phyloP scores from a whole-genome alignment of 495 filamentous ascomycete species.

The Letharia lupina region DNA sequence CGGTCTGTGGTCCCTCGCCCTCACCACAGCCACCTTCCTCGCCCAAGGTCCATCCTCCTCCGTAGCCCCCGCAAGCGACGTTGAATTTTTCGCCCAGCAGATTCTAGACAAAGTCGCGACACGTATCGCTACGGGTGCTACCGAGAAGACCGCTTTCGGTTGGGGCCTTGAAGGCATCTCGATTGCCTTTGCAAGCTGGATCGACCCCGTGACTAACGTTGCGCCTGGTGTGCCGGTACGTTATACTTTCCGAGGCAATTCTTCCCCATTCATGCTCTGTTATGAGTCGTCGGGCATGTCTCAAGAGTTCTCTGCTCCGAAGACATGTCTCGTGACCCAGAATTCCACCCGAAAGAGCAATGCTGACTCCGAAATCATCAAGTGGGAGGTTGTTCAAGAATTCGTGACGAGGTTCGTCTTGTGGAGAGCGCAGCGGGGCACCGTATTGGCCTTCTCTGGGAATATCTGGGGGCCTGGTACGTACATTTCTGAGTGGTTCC shows the following conservation, averaged over 20 bases:
- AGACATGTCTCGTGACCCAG: no score
- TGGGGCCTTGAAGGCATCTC: not conserved
- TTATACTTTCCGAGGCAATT: no score
- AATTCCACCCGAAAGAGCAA: no score
- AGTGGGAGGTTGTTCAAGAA: slow-evolving; percentile 1
- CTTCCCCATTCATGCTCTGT: no score
- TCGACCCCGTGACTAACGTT: not conserved
- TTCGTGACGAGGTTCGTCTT: not conserved
- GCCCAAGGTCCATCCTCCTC: not conserved
- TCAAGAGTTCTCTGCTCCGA: no score
- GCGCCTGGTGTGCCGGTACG: not conserved
- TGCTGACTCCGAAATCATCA: no score
- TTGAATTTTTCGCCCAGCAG: not conserved
- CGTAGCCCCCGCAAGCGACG: not conserved
- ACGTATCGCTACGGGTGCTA: not conserved
- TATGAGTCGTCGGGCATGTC: no score
- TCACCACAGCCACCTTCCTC: not conserved
- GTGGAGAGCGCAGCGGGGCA: not conserved
- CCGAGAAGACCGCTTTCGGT: not conserved
- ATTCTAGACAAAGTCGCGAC: not conserved
- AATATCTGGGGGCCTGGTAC: not conserved
- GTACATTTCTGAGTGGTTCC: no score
- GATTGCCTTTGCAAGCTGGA: not conserved
- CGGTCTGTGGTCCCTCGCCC: not conserved
- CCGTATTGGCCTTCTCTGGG: not conserved